These are phyloP conservation scores for Heimioporus punctisporus DNA, from an alignment of 1,284 basidiomycete genomes.

Conservation along the genomic window DNA sequence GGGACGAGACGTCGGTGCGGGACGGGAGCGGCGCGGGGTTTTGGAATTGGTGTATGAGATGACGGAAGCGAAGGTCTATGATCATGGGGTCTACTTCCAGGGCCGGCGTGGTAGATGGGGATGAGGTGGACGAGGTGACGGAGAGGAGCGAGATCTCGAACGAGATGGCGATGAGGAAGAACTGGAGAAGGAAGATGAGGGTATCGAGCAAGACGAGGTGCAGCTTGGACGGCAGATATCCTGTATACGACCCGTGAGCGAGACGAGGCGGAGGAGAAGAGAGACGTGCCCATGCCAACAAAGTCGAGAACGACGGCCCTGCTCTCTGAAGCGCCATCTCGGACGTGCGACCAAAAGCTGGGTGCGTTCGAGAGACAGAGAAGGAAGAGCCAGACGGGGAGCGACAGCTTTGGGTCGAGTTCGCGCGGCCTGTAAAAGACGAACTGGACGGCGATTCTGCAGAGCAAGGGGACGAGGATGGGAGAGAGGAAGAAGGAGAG, in stretches of 20 bases:
- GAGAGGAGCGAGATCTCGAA: conserved; percentile 55
- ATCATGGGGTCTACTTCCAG: conserved; percentile 37
- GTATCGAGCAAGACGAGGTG: conserved; percentile 68
- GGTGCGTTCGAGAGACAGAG: conserved; percentile 58
- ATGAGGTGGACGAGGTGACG: conserved; percentile 23
- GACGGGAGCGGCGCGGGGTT: conserved; percentile 47
- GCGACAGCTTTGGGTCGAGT: conserved; percentile 56
- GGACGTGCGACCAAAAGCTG: conserved; percentile 62
- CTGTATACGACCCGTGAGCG: conserved; percentile 36
- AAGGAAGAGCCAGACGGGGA: conserved; percentile 65
- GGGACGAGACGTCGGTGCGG: conserved; percentile 35
- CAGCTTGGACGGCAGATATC: conserved; percentile 57
- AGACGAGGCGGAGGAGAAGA: background rate
- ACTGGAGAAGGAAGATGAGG: conserved; percentile 64
- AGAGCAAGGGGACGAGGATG: conserved; percentile 57
- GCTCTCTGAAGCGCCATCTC: conserved; percentile 50
- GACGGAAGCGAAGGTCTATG: conserved; percentile 58
- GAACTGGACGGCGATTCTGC: conserved; percentile 57
- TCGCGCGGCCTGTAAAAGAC: conserved; percentile 67
- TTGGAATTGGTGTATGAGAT: conserved; percentile 55
- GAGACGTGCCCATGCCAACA: conserved; percentile 66
- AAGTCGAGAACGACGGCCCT: conserved; percentile 73
- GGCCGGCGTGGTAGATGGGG: conserved; percentile 20
- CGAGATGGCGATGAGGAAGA: conserved; percentile 63
- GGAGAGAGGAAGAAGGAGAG: conserved; percentile 78